Conservation (phyloP, 2,329 filamentous ascomycete genomes). For the Plenodomus biglobosus region DNA sequence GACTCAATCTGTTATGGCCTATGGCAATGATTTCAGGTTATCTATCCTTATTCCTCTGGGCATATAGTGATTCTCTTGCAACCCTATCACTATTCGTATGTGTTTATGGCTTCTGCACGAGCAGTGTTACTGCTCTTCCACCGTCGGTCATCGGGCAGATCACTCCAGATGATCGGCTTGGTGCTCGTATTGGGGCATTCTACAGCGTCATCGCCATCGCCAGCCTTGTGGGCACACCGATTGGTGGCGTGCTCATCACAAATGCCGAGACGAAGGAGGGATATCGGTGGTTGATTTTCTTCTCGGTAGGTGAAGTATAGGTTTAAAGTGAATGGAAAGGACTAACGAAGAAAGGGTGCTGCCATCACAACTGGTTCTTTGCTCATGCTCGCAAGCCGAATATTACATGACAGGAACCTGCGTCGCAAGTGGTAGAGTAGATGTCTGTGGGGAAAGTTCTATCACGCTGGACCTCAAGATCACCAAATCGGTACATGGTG, state of each 20-base stretch:
- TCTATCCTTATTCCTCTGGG: conserved; percentile 59
- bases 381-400: conserved; percentile 25
- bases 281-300: conserved; percentile 29
- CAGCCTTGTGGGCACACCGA: conserved; percentile 67
- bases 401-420: conserved; percentile 16
- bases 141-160: conserved; percentile 71
- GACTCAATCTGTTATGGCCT: conserved; percentile 57
- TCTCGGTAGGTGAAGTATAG: conserved; percentile 20
- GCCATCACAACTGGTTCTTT: conserved; percentile 17
- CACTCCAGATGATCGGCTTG: conserved; percentile 68
- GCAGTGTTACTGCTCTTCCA: conserved; percentile 64
- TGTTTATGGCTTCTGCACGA: conserved; percentile 71
- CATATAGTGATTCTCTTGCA: conserved; percentile 51
- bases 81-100: conserved; percentile 65
- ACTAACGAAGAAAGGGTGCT: conserved; percentile 8
- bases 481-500: neutral
- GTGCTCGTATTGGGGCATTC: conserved; percentile 65
- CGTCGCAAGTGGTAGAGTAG: conserved; percentile 18
- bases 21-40: conserved; percentile 49
- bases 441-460: neutral
- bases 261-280: conserved; percentile 18
- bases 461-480: neutral
- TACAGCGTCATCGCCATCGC: conserved; percentile 65
- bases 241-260: conserved; percentile 55
- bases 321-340: neutral